A percentile compares a stretch with the other conserved stretches of the same genome.
These are phyloP conservation scores for Hyphopichia burtonii DNA, from an alignment of 1,139 yeast genomes.

Conservation along the genomic window DNA sequence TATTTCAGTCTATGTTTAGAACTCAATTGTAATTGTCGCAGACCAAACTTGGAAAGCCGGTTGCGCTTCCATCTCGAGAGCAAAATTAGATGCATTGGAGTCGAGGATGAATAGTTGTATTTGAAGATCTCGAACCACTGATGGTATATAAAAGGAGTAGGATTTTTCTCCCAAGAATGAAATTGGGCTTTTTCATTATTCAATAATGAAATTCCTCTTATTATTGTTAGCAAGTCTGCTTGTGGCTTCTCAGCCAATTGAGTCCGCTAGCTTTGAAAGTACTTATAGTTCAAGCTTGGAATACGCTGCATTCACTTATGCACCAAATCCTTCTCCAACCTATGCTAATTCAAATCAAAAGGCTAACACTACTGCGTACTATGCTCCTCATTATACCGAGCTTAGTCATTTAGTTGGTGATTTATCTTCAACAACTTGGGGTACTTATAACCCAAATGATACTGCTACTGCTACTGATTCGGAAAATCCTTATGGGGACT, in stretches of 20 bases:
- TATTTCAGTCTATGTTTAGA: too few relatives aligned
- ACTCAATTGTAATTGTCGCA: too few relatives aligned
- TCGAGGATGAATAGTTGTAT: too few relatives aligned
- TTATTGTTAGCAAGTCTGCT: background rate
- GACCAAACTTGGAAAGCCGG: too few relatives aligned
- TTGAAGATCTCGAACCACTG: too few relatives aligned
- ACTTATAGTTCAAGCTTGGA: background rate
- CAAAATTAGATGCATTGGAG: too few relatives aligned
- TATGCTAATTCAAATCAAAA: slow-evolving; percentile 10
- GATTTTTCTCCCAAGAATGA: too few relatives aligned
- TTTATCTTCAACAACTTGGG: slow-evolving; percentile 16
- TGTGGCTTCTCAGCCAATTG: background rate
- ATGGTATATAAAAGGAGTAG: too few relatives aligned
- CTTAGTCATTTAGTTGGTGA: slow-evolving; percentile 11
- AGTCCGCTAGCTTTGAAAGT: background rate
- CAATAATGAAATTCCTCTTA: background rate
- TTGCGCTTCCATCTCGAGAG: too few relatives aligned
- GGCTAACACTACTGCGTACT: slow-evolving; percentile 7
- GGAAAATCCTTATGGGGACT: slow-evolving; percentile 20
- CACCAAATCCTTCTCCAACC: slow-evolving; percentile 7
- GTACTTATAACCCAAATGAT: slow-evolving; percentile 15
- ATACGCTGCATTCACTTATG: background rate
- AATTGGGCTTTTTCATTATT: background rate
- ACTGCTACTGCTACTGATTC: slow-evolving; percentile 16
- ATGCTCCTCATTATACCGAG: slow-evolving; percentile 13